Evolutionary conservation across 2,329 filamentous ascomycete species (phyloP), one percentile per base, ranked within the genome.

Genomic region (Aureobasidium zeae): DNA sequence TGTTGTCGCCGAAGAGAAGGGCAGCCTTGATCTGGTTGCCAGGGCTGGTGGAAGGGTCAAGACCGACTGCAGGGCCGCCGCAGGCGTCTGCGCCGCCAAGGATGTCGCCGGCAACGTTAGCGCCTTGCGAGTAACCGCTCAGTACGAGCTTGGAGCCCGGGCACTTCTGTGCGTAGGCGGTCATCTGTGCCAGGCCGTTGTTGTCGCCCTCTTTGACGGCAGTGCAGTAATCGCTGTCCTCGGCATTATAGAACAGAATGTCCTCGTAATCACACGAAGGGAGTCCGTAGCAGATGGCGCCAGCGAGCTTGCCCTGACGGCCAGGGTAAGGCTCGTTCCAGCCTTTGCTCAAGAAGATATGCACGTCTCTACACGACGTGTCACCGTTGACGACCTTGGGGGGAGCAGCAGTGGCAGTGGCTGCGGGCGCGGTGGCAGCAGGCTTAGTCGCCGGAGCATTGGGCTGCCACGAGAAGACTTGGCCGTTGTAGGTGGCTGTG

Each of bases 31-130:
- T 28, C 30, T 43, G 13, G 29, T 28, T 36, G 11, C 44, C 49
- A 8, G 49, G 37, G 30, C 46, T 48, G 17, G 49, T 49, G 11
- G 22, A 26, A 31, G 31, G 29, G 52, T 47, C 25, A 24, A 44
- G 25, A 43, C 46, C 8, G 66, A 65, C 5, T 70, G 68, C 37
- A 66, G 68, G 16, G 60, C 55, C 44, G 72, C 58, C 46, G 69
- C 68, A 34, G 62, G 13, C 6, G 16, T 43, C 39, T 1, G 29
- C 19, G 52, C 26, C 54, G 43, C 11, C 46, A 2, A 55, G 33
- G 19, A 54, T 44, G 12, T 53, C 45, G 6, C 50, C 49, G 7
- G 47, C 49, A 10, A 69, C 56, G 2, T 66, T 63, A 15, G 49
- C 41, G 51, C 54, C 50, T 25, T 57, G 56, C 22, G 52, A 54